Evolutionary conservation across 495 filamentous ascomycete species (phyloP).

Genomic region (Penicillium longicatenatum): DNA sequence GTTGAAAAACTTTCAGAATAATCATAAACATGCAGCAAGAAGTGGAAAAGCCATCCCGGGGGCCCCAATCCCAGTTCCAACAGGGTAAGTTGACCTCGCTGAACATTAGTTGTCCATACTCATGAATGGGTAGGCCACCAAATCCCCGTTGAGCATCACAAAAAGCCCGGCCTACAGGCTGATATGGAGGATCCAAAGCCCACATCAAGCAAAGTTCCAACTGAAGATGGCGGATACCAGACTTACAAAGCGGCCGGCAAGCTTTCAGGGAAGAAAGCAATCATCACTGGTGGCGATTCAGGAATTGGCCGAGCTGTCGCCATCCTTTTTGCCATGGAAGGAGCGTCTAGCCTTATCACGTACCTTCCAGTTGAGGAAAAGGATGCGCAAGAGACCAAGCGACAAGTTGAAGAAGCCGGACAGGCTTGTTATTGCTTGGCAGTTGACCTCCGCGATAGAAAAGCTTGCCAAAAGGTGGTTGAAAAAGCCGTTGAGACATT

Average conservation of each 20-base stretch:
- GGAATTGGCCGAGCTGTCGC: slow-evolving; percentile 81
- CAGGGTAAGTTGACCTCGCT: slow-evolving; percentile 12
- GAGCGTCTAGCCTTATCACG: slow-evolving; percentile 71
- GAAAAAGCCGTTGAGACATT: slow-evolving; percentile 64
- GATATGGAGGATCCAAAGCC: slow-evolving; percentile 66
- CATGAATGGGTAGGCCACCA: slow-evolving; percentile 56
- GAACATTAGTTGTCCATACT: not conserved
- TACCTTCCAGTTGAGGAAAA: slow-evolving; percentile 77
- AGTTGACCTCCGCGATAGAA: slow-evolving; percentile 60
- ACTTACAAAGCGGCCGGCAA: slow-evolving; percentile 80
- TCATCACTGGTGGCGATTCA: slow-evolving; percentile 83
- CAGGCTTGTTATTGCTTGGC: slow-evolving; percentile 60
- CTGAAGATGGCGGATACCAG: slow-evolving; percentile 68
- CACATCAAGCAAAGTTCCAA: slow-evolving; percentile 65
- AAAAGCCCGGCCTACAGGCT: slow-evolving; percentile 66
- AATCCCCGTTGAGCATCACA: slow-evolving; percentile 67
- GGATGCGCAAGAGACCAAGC: slow-evolving; percentile 75
- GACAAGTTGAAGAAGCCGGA: slow-evolving; percentile 64
- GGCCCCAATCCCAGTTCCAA: slow-evolving; percentile 23
- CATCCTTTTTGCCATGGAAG: slow-evolving; percentile 82
- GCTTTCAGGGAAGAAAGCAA: slow-evolving; percentile 68
- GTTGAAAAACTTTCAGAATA: not conserved
- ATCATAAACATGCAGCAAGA: slow-evolving; percentile 20
- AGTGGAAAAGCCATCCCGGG: slow-evolving; percentile 13
- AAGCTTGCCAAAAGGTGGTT: slow-evolving; percentile 71